These are phyloP conservation scores for Serendipita indica DNA, from an alignment of 768 basidiomycete genomes.

Conservation along the genomic window DNA sequence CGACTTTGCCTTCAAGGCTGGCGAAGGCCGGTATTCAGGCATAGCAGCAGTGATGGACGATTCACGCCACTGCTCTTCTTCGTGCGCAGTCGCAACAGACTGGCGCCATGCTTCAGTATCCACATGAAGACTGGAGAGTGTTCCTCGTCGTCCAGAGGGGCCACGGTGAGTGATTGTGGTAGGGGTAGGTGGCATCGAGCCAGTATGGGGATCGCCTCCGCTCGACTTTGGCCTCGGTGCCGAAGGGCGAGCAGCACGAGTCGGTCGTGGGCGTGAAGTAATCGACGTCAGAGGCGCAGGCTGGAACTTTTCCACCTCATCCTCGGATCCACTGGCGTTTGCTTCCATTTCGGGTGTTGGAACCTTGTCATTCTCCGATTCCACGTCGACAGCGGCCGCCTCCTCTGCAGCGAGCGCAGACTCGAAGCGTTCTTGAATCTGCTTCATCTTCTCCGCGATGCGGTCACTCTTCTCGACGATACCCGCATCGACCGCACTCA, in stretches of 20 bases:
- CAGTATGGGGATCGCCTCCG: neutral
- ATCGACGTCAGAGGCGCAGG: neutral
- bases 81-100: neutral
- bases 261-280: slow-evolving; percentile 9
- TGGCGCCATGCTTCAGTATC: neutral
- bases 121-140: neutral
- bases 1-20: neutral
- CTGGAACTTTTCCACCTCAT: neutral
- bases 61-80: neutral
- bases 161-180: neutral
- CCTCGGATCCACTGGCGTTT: neutral
- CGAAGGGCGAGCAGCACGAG: neutral
- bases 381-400: slow-evolving; percentile 4
- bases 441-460: slow-evolving; percentile 74
- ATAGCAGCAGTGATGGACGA: neutral
- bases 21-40: neutral
- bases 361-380: neutral
- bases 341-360: neutral
- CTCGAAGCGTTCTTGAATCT: slow-evolving; percentile 87
- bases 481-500: slow-evolving; percentile 75
- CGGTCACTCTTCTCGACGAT: slow-evolving; percentile 74
- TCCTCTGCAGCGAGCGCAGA: slow-evolving; percentile 50
- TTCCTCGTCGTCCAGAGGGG: neutral
- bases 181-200: neutral
- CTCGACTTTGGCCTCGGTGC: slow-evolving; percentile 1